phyloP scores from a whole-genome alignment of 1,284 basidiomycete species.

The Papiliotrema terrestris region DNA sequence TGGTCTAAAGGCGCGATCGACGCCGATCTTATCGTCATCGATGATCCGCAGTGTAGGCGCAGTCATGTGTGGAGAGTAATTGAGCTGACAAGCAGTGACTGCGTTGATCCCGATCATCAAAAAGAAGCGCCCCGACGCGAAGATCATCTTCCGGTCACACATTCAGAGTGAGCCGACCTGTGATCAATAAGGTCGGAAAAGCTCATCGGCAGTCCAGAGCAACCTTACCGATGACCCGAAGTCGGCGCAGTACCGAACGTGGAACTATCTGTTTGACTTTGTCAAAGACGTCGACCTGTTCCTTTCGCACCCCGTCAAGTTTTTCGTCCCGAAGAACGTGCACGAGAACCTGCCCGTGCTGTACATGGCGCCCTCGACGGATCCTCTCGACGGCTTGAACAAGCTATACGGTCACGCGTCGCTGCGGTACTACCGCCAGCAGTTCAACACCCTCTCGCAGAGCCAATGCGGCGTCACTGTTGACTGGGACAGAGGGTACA shows the following conservation, averaged over 20 bases:
- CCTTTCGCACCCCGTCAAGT: constrained; percentile 80
- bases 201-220: constrained; percentile 30
- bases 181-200: neutral
- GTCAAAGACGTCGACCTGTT: constrained; percentile 79
- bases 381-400: constrained; percentile 76
- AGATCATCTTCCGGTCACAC: constrained; percentile 83
- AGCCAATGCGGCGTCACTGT: constrained; percentile 55
- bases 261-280: constrained; percentile 86
- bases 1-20: constrained; percentile 68
- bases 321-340: constrained; percentile 80
- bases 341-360: constrained; percentile 51
- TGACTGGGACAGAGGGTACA: constrained; percentile 69
- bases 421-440: constrained; percentile 35
- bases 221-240: constrained; percentile 35
- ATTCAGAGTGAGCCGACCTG: constrained; percentile 68
- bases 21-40: constrained; percentile 59
- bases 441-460: constrained; percentile 34
- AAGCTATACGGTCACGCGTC: constrained; percentile 53
- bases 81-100: constrained; percentile 41
- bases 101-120: constrained; percentile 82
- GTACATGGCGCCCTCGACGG: constrained; percentile 47
- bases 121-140: constrained; percentile 70
- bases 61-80: neutral
- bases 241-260: constrained; percentile 79
- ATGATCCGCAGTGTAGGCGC: constrained; percentile 54